Percentiles rank a stretch among this genome's conserved stretches.
Conservation (phyloP, 805 yeast genomes). For the Saccharomyces mikatae region DNA sequence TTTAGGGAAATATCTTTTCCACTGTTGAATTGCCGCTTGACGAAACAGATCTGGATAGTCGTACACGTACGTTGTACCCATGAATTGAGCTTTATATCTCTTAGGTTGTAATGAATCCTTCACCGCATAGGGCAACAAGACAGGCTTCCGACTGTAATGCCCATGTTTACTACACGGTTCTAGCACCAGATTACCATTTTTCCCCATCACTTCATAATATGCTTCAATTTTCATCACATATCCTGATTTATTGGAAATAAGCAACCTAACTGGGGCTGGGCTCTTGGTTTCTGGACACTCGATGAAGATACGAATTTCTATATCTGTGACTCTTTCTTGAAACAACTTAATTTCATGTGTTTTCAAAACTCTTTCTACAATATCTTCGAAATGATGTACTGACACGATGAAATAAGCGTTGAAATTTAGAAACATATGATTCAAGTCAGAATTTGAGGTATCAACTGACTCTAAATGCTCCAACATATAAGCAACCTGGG, state of each 20-base stretch:
- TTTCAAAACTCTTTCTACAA: conserved; percentile 94
- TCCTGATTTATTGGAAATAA: conserved; percentile 93
- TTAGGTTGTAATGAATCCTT: conserved; percentile 98
- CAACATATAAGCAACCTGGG: conserved; percentile 90
- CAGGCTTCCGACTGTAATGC: conserved; percentile 91
- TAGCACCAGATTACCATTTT: conserved; percentile 93
- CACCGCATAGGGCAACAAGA: conserved; percentile 93
- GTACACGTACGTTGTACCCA: conserved; percentile 97
- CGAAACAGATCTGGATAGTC: conserved; percentile 98
- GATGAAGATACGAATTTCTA: conserved; percentile 94
- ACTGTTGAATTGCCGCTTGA: conserved; percentile 76
- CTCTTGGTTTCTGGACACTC: conserved; percentile 79
- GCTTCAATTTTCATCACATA: conserved; percentile 93
- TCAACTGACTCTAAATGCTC: conserved; percentile 93
- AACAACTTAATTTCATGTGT: conserved; percentile 94
- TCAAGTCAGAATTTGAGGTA: conserved; percentile 89
- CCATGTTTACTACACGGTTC: conserved; percentile 93
- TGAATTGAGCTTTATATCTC: conserved; percentile 94
- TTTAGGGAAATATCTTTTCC: conserved; percentile 60
- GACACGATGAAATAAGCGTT: conserved; percentile 90
- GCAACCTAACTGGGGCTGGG: conserved; percentile 93
- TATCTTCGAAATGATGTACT: conserved; percentile 93
- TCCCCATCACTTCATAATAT: conserved; percentile 86
- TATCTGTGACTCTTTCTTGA: conserved; percentile 94
- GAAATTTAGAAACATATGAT: conserved; percentile 94